Conservation (phyloP, 2,329 filamentous ascomycete genomes). For the Cercospora sesami region DNA sequence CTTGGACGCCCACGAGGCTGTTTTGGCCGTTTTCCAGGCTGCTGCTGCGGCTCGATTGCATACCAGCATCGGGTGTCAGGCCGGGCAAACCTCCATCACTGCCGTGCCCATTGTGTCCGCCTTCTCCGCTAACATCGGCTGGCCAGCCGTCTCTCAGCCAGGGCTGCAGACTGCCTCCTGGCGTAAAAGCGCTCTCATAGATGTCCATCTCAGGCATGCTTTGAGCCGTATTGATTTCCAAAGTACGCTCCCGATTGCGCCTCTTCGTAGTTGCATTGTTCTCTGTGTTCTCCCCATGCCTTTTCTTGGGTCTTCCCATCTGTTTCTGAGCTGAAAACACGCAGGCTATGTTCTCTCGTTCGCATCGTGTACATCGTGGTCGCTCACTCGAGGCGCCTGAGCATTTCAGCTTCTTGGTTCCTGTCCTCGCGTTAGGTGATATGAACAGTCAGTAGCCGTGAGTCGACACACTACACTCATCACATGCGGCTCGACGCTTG, state of each 20-base stretch:
- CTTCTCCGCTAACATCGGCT: constrained; percentile 4
- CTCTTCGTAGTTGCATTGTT: not conserved
- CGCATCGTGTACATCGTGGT: constrained; percentile 47
- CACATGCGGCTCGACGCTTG: constrained; percentile 43
- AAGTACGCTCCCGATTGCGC: not conserved
- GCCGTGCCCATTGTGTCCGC: constrained; percentile 9
- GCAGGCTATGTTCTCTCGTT: constrained; percentile 45
- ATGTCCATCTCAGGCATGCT: constrained; percentile 12
- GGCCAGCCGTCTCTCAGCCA: constrained; percentile 27
- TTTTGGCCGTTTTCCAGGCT: constrained; percentile 7
- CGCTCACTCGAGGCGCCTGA: constrained; percentile 39
- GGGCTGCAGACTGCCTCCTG: constrained; percentile 28
- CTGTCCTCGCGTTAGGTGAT: constrained; percentile 33
- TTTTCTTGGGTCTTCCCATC: constrained; percentile 55
- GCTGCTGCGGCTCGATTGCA: constrained; percentile 15
- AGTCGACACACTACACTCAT: constrained; percentile 43
- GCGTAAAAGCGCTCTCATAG: constrained; percentile 25
- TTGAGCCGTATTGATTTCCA: not conserved
- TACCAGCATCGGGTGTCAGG: constrained; percentile 28
- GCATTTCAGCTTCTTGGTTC: constrained; percentile 53
- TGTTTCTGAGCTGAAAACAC: constrained; percentile 51
- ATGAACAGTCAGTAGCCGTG: not conserved
- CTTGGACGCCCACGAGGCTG: not conserved
- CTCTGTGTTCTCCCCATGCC: constrained; percentile 26
- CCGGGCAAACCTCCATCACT: constrained; percentile 19